phyloP scores from a whole-genome alignment of 163 green algal genomes.

The Trebouxia gelatinosa region DNA sequence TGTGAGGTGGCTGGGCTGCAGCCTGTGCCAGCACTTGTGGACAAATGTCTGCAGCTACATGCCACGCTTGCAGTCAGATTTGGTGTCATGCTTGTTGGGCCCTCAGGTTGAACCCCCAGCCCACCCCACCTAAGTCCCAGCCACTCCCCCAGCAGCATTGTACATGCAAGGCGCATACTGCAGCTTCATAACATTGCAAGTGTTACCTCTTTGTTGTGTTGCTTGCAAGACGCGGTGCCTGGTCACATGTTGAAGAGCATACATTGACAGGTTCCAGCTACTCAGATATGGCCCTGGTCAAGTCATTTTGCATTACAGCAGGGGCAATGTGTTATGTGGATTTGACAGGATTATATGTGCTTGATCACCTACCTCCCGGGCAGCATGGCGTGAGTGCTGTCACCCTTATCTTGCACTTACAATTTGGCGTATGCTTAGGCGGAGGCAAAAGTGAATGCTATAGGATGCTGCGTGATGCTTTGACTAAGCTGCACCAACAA shows the following conservation, averaged over 20 bases:
- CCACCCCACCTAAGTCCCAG: slow-evolving; percentile 92
- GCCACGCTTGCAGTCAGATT: slow-evolving; percentile 54
- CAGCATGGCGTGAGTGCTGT: no score
- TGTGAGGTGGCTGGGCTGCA: slow-evolving; percentile 28
- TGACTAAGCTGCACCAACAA: neutral
- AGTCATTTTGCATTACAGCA: neutral
- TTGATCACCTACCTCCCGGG: no score
- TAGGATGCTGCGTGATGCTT: slow-evolving; percentile 64
- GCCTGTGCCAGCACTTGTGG: slow-evolving; percentile 60
- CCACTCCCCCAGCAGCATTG: slow-evolving; percentile 84
- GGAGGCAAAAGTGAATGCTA: slow-evolving; percentile 86
- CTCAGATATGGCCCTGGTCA: no score
- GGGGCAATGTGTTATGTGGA: no score
- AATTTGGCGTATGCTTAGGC: slow-evolving; percentile 40
- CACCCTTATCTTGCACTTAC: neutral
- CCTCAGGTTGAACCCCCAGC: slow-evolving; percentile 79
- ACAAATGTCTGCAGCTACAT: slow-evolving; percentile 89
- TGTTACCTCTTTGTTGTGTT: no score
- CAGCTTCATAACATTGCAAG: neutral
- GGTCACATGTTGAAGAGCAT: neutral
- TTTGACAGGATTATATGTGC: neutral
- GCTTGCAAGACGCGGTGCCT: slow-evolving; percentile 37
- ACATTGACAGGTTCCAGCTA: neutral
- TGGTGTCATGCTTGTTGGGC: slow-evolving; percentile 83
- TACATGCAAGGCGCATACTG: slow-evolving; percentile 74